Evolutionary conservation across 2,329 filamentous ascomycete genomes (phyloP).

Genomic region (Lachnellula arida): DNA sequence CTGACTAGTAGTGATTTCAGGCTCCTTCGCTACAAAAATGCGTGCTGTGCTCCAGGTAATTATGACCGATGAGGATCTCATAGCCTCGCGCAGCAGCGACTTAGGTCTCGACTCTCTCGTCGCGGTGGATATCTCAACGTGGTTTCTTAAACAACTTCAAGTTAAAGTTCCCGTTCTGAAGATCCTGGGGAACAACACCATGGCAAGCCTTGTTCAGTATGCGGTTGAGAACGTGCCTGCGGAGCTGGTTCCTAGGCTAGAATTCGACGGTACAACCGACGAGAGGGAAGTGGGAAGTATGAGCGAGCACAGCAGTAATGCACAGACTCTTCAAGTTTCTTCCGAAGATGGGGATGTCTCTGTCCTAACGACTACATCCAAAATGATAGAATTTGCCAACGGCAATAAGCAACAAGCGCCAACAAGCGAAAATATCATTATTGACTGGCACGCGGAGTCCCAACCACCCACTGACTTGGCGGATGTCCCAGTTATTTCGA

Average conservation of each 20-base stretch:
- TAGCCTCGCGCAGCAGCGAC: conserved; percentile 17
- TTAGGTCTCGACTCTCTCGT: conserved; percentile 29
- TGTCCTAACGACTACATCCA: too few species aligned
- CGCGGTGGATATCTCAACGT: conserved; percentile 30
- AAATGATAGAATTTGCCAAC: too few species aligned
- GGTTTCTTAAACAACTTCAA: conserved; percentile 42
- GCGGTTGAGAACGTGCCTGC: background rate
- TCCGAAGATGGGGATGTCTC: too few species aligned
- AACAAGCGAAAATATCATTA: too few species aligned
- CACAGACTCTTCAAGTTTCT: too few species aligned
- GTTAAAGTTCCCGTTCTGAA: conserved; percentile 44
- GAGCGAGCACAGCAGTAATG: too few species aligned
- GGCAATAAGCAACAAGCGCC: too few species aligned
- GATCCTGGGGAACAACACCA: conserved; percentile 35
- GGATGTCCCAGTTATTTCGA: too few species aligned
- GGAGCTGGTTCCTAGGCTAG: background rate
- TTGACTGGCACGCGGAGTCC: too few species aligned
- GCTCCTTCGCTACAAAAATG: background rate
- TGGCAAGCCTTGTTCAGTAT: background rate
- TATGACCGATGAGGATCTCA: background rate
- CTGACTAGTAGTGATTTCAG: background rate
- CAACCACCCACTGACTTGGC: too few species aligned
- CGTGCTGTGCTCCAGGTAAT: background rate
- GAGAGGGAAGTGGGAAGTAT: too few species aligned
- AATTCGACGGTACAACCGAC: background rate